phyloP scores from a whole-genome alignment of 805 yeast genomes.

The Hanseniaspora mollemarum region DNA sequence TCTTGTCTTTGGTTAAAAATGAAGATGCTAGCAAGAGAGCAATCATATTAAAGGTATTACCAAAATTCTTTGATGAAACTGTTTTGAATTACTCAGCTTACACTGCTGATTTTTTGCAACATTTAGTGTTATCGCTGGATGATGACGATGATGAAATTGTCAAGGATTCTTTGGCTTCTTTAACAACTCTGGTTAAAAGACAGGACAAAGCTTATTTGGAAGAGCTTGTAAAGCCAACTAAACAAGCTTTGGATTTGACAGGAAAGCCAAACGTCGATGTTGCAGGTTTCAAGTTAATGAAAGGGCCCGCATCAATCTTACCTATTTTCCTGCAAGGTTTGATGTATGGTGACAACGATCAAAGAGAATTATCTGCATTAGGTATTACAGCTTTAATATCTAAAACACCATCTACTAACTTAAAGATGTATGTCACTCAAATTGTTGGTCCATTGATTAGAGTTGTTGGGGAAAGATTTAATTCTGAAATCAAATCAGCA shows the following conservation, averaged over 20 bases:
- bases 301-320: constrained; percentile 75
- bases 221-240: constrained; percentile 66
- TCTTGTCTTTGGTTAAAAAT: constrained; percentile 62
- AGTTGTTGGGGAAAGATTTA: constrained; percentile 91
- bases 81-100: constrained; percentile 60
- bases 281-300: constrained; percentile 43
- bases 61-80: constrained; percentile 57
- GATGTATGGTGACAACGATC: constrained; percentile 80
- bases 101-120: constrained; percentile 61
- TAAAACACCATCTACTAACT: constrained; percentile 68
- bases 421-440: constrained; percentile 80
- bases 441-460: constrained; percentile 97
- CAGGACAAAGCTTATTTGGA: constrained; percentile 71
- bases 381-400: constrained; percentile 81
- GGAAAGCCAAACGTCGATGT: constrained; percentile 42
- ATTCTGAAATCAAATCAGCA: constrained; percentile 87
- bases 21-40: constrained; percentile 58
- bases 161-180: constrained; percentile 50
- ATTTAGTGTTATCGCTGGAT: constrained; percentile 60
- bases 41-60: constrained; percentile 54
- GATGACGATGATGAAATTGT: constrained; percentile 56
- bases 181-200: constrained; percentile 53
- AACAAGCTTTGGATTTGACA: constrained; percentile 54
- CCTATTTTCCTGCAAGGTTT: constrained; percentile 91
- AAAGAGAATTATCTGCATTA: constrained; percentile 74